These are phyloP conservation scores for Magnaporthiopsis rhizophila DNA, from an alignment of 2,329 filamentous ascomycete species.

Conservation along the genomic window DNA sequence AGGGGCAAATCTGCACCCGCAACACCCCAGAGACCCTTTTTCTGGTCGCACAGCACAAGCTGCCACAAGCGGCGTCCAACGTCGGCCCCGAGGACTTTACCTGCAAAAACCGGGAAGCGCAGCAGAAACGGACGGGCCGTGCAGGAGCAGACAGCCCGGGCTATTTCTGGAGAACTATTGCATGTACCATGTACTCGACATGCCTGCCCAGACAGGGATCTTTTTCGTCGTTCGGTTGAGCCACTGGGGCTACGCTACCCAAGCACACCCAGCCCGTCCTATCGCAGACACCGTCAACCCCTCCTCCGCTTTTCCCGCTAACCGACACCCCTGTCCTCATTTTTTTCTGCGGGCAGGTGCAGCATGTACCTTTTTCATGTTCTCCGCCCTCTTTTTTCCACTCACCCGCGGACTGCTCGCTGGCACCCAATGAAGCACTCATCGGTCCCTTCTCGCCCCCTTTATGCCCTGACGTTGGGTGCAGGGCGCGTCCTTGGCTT, in stretches of 20 bases:
- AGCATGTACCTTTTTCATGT: neutral
- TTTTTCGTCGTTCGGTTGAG: constrained; percentile 6
- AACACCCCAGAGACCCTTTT: too few relatives aligned
- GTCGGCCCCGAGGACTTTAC: neutral
- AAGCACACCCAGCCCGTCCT: neutral
- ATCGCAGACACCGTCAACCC: neutral
- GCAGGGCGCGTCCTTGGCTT: neutral
- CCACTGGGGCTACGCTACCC: constrained; percentile 2
- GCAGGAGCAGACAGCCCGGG: constrained; percentile 10
- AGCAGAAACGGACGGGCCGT: neutral
- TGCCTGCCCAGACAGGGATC: constrained; percentile 14
- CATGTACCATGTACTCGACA: constrained; percentile 17
- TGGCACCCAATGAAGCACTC: neutral
- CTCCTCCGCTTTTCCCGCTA: constrained; percentile 1
- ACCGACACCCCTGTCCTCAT: neutral
- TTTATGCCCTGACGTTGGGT: neutral
- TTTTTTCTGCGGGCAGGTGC: neutral
- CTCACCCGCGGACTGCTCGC: neutral
- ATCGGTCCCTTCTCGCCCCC: neutral
- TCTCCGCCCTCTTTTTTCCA: neutral
- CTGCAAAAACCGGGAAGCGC: neutral
- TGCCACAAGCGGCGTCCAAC: neutral
- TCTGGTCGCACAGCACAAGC: neutral
- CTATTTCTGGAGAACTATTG: constrained; percentile 33
- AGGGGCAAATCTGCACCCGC: too few relatives aligned